Evolutionary conservation across 2,329 filamentous ascomycete species (phyloP).

Genomic region (Cucurbitaria berberidis): DNA sequence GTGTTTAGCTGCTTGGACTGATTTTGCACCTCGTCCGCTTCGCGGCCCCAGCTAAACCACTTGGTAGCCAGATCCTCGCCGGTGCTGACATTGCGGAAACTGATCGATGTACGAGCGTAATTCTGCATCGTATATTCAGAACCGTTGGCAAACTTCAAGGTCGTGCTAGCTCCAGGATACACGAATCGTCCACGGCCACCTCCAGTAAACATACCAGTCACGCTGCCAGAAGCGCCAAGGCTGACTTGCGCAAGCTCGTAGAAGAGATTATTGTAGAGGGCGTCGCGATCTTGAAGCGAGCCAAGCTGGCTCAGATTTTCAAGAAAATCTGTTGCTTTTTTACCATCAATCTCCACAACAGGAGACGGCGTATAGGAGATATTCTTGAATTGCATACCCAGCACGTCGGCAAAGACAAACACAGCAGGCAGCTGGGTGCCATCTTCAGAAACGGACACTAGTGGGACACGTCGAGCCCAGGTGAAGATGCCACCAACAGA

Average conservation of each 20-base stretch:
- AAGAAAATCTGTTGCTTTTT: slow-evolving; percentile 58
- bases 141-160: slow-evolving; percentile 55
- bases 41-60: slow-evolving; percentile 43
- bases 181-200: slow-evolving; percentile 53
- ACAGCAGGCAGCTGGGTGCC: slow-evolving; percentile 64
- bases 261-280: slow-evolving; percentile 61
- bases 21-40: background rate
- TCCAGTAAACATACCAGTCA: slow-evolving; percentile 52
- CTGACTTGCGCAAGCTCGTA: slow-evolving; percentile 54
- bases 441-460: slow-evolving; percentile 68
- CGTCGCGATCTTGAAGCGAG: slow-evolving; percentile 62
- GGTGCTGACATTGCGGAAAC: slow-evolving; percentile 49
- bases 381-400: slow-evolving; percentile 52
- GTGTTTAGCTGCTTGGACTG: slow-evolving; percentile 1
- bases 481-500: slow-evolving; percentile 58
- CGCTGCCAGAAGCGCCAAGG: slow-evolving; percentile 49
- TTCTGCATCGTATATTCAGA: slow-evolving; percentile 50
- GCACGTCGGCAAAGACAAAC: slow-evolving; percentile 59
- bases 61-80: slow-evolving; percentile 50
- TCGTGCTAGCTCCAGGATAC: slow-evolving; percentile 53
- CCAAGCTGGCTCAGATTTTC: slow-evolving; percentile 56
- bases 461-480: slow-evolving; percentile 55
- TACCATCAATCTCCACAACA: slow-evolving; percentile 63
- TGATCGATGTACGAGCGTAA: slow-evolving; percentile 48
- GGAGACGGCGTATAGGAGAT: slow-evolving; percentile 56